Evolutionary conservation across 306 rosid genomes (phyloP).

Genomic region (Trichosanthes cucumerina): DNA sequence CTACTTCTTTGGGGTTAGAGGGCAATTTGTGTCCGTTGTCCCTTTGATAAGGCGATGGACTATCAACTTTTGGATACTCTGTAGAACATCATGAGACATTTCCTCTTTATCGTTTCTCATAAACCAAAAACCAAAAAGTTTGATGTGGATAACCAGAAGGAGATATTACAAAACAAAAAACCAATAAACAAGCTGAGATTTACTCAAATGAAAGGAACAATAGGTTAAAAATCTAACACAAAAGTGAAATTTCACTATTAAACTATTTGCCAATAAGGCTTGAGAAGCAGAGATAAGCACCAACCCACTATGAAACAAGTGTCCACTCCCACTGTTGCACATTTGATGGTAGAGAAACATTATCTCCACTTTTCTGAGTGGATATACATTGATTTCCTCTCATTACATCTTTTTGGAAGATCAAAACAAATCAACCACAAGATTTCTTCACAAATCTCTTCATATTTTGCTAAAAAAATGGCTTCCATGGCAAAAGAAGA

Average conservation of each 20-base stretch:
- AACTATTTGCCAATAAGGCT: background rate
- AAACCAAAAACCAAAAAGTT: background rate
- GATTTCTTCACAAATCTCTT: background rate
- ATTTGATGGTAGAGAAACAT: background rate
- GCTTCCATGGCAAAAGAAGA: background rate
- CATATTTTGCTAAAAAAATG: background rate
- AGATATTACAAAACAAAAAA: background rate
- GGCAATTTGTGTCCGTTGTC: conserved; percentile 55
- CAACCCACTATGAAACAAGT: background rate
- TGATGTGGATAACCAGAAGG: background rate
- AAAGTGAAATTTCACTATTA: background rate
- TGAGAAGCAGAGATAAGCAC: background rate
- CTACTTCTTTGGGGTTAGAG: conserved; percentile 91
- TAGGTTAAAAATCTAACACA: background rate
- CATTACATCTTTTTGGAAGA: background rate
- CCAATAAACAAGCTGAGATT: background rate
- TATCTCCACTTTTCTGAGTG: background rate
- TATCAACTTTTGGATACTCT: conserved; percentile 49
- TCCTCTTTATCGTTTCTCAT: background rate
- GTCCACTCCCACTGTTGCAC: background rate
- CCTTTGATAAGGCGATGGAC: conserved; percentile 29
- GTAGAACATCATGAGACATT: conserved; percentile 18
- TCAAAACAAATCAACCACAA: background rate
- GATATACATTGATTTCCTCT: background rate
- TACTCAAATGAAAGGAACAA: background rate